phyloP scores from a whole-genome alignment of 441 rosid species.

The Mallotus repandus region DNA sequence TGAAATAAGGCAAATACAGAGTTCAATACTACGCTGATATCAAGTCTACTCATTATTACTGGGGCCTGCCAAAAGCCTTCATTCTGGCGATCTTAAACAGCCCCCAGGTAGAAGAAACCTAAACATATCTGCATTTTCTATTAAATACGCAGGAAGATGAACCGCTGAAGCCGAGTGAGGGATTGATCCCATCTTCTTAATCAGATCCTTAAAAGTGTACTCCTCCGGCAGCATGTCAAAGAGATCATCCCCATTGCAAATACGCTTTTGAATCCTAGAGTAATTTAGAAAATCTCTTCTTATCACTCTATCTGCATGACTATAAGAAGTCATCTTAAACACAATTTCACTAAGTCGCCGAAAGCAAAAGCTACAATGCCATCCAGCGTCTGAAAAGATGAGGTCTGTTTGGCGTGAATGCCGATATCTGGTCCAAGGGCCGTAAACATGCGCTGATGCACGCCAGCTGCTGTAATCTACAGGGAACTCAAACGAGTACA shows the following conservation, averaged over 20 bases:
- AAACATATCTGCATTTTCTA: slow-evolving; percentile 66
- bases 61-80: slow-evolving; percentile 10
- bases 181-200: slow-evolving; percentile 73
- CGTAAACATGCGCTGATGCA: slow-evolving; percentile 53
- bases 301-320: slow-evolving; percentile 83
- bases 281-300: slow-evolving; percentile 43
- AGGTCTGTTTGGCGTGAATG: slow-evolving; percentile 70
- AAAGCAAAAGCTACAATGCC: slow-evolving; percentile 95
- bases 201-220: slow-evolving; percentile 66
- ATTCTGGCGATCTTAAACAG: slow-evolving; percentile 47
- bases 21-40: neutral
- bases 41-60: neutral
- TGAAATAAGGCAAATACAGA: neutral
- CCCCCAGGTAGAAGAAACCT: slow-evolving; percentile 86
- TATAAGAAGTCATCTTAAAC: slow-evolving; percentile 85
- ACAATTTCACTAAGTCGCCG: slow-evolving; percentile 53
- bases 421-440: slow-evolving; percentile 49
- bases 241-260: slow-evolving; percentile 69
- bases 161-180: slow-evolving; percentile 75
- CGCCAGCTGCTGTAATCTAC: slow-evolving; percentile 91
- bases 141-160: slow-evolving; percentile 76
- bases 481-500: slow-evolving; percentile 91
- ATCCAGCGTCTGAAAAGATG: slow-evolving; percentile 78
- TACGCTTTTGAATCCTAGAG: slow-evolving; percentile 56
- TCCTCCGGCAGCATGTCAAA: slow-evolving; percentile 90